Conservation (phyloP, 768 basidiomycete genomes). For the Naematelia aurantialba region DNA sequence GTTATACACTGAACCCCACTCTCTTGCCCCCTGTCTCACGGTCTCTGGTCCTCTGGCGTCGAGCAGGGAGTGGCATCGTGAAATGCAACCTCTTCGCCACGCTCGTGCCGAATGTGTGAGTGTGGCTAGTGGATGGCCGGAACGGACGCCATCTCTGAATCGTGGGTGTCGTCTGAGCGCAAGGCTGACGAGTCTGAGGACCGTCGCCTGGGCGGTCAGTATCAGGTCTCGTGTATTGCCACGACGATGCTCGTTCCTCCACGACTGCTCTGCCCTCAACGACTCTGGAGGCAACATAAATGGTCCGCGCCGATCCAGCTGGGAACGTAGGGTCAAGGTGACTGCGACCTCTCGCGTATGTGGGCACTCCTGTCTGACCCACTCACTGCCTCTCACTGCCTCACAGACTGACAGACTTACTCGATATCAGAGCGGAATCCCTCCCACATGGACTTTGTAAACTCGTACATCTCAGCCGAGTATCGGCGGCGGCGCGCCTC, state of each 20-base stretch:
- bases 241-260: too few relatives aligned
- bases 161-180: not conserved
- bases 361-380: too few relatives aligned
- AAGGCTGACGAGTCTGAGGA: not conserved
- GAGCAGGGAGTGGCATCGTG: too few relatives aligned
- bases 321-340: not conserved
- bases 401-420: too few relatives aligned
- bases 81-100: too few relatives aligned
- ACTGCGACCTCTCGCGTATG: too few relatives aligned
- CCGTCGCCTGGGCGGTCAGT: not conserved
- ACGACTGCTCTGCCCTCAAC: too few relatives aligned
- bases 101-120: not conserved
- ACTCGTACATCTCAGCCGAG: slow-evolving; percentile 14
- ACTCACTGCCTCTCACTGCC: too few relatives aligned
- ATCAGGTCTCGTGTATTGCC: too few relatives aligned
- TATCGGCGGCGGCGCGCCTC: slow-evolving; percentile 2
- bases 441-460: slow-evolving; percentile 12
- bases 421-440: slow-evolving; percentile 8
- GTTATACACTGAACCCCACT: too few relatives aligned
- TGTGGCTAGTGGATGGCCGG: not conserved
- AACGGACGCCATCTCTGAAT: not conserved
- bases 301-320: not conserved
- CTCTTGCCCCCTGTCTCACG: too few relatives aligned
- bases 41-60: too few relatives aligned
- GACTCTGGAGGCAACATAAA: not conserved